phyloP scores from a whole-genome alignment of 2,329 filamentous ascomycete genomes.

The Daldinia sp. region DNA sequence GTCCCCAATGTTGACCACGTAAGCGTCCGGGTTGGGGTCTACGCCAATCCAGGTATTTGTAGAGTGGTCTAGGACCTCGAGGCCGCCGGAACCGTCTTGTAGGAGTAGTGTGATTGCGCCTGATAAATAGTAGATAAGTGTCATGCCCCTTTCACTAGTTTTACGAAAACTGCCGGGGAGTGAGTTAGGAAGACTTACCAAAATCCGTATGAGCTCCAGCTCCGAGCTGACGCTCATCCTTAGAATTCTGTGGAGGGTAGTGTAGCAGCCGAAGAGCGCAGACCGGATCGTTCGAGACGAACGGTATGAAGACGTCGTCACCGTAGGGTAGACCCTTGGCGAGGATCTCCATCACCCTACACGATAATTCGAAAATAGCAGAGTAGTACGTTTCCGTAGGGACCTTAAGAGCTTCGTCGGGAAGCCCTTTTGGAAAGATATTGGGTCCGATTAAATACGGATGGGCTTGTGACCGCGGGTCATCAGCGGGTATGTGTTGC shows the following conservation, averaged over 20 bases:
- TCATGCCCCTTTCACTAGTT: neutral
- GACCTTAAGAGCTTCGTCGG: slow-evolving; percentile 24
- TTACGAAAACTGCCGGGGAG: neutral
- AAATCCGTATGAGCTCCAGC: slow-evolving; percentile 42
- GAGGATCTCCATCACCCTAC: slow-evolving; percentile 36
- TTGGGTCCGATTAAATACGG: slow-evolving; percentile 39
- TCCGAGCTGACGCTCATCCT: slow-evolving; percentile 35
- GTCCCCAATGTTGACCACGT: slow-evolving; percentile 41
- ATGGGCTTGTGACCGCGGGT: slow-evolving; percentile 29
- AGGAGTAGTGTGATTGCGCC: slow-evolving; percentile 41
- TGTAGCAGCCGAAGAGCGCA: slow-evolving; percentile 37
- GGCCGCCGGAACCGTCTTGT: slow-evolving; percentile 36
- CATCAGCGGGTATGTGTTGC: slow-evolving; percentile 32
- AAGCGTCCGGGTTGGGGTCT: slow-evolving; percentile 32
- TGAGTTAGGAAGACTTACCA: slow-evolving; percentile 16
- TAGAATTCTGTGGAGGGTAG: slow-evolving; percentile 36
- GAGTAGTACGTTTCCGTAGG: slow-evolving; percentile 38
- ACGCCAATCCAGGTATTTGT: slow-evolving; percentile 32
- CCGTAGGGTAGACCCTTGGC: slow-evolving; percentile 38
- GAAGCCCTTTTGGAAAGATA: slow-evolving; percentile 32
- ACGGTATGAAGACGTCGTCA: slow-evolving; percentile 36
- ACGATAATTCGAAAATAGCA: slow-evolving; percentile 30
- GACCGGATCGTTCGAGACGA: slow-evolving; percentile 37
- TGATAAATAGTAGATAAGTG: neutral
- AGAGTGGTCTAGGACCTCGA: slow-evolving; percentile 34